Conservation (phyloP, 139 green algal species). For the Coelastrella sp. region DNA sequence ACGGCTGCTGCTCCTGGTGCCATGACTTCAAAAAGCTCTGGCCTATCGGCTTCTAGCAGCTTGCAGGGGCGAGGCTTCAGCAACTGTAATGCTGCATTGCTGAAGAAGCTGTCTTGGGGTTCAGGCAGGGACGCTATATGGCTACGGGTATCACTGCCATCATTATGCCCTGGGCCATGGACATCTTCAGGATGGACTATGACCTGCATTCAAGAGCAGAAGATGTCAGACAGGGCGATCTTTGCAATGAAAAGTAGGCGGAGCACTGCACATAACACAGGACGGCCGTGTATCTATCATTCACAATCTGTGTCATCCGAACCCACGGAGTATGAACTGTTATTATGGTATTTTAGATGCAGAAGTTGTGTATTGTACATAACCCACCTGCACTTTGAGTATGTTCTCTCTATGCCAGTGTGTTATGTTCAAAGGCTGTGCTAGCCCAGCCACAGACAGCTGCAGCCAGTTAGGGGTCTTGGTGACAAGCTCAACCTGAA, state of each 20-base stretch:
- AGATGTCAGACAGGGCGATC: too few relatives aligned
- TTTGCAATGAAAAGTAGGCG: too few relatives aligned
- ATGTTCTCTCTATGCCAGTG: constrained; percentile 49
- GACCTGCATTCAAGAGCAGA: too few relatives aligned
- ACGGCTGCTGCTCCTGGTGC: constrained; percentile 46
- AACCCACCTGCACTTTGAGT: constrained; percentile 56
- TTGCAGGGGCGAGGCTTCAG: constrained; percentile 44
- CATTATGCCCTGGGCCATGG: constrained; percentile 54
- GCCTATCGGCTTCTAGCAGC: constrained; percentile 61
- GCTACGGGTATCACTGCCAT: constrained; percentile 45
- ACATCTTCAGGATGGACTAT: constrained; percentile 49
- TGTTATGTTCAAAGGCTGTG: constrained; percentile 34
- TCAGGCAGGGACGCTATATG: constrained; percentile 36
- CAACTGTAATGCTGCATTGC: constrained; percentile 48
- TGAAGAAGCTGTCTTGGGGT: background rate
- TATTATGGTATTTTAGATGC: too few relatives aligned
- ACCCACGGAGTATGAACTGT: too few relatives aligned
- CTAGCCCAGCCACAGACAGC: constrained; percentile 45
- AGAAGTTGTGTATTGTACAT: too few relatives aligned
- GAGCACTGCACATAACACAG: too few relatives aligned
- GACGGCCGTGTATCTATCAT: too few relatives aligned
- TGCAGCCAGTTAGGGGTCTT: constrained; percentile 47
- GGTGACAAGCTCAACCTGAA: constrained; percentile 46
- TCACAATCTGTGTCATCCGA: too few relatives aligned
- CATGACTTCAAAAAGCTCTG: constrained; percentile 56